Percentiles rank a stretch among this genome's conserved stretches.
Conservation (phyloP, 2,329 filamentous ascomycete genomes). For the Colletotrichum limetticola region DNA sequence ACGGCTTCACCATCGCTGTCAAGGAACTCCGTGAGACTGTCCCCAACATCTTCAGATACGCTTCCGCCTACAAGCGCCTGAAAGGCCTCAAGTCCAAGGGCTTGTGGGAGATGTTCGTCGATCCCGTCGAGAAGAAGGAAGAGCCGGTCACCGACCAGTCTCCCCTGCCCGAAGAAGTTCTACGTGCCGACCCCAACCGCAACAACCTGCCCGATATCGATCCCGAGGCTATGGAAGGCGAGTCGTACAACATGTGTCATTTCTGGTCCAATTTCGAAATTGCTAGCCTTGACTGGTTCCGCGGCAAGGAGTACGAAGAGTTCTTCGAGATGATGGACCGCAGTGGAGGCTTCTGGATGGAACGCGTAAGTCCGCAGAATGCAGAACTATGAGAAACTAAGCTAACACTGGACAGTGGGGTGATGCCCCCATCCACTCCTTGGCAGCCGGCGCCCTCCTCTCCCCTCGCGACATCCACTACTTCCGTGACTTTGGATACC, state of each 20-base stretch:
- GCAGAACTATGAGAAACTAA: conserved; percentile 18
- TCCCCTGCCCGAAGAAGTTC: conserved; percentile 81
- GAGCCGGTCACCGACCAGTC: conserved; percentile 69
- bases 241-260: conserved; percentile 99
- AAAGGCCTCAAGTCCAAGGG: conserved; percentile 93
- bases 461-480: conserved; percentile 90
- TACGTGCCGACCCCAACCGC: conserved; percentile 78
- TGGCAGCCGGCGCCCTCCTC: conserved; percentile 90
- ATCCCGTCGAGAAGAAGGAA: conserved; percentile 75
- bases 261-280: conserved; percentile 99
- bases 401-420: conserved; percentile 80
- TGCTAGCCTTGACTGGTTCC: conserved; percentile 92
- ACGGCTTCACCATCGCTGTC: conserved; percentile 98
- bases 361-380: conserved; percentile 73
- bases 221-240: conserved; percentile 93
- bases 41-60: conserved; percentile 98
- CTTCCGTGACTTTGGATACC: conserved; percentile 98
- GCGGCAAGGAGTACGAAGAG: conserved; percentile 96
- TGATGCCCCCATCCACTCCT: conserved; percentile 97
- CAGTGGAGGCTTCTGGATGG: conserved; percentile 99
- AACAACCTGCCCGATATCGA: conserved; percentile 84
- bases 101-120: conserved; percentile 98
- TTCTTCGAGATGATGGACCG: conserved; percentile 99
- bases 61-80: conserved; percentile 94
- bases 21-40: conserved; percentile 98